A percentile compares a stretch with the other conserved stretches of the same genome.
phyloP scores from a whole-genome alignment of 345 rosid species.

The Melaleuca alternifolia region DNA sequence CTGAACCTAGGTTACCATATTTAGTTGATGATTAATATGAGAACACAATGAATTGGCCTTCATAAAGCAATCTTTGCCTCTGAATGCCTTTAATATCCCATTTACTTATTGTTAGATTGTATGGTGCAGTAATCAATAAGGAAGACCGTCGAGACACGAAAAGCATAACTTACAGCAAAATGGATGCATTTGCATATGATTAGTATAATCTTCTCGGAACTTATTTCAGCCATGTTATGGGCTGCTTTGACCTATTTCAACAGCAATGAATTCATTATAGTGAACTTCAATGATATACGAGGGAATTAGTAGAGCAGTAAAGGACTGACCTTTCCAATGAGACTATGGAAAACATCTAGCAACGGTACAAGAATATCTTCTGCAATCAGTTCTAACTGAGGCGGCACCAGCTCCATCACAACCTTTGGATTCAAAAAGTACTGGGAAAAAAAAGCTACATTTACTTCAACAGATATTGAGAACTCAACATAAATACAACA shows the following conservation, averaged over 20 bases:
- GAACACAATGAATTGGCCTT: not conserved
- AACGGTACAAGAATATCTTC: conserved; percentile 61
- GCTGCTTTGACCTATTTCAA: conserved; percentile 42
- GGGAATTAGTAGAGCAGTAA: conserved; percentile 1
- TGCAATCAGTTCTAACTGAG: conserved; percentile 55
- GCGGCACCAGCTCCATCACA: conserved; percentile 75
- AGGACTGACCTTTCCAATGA: conserved; percentile 51
- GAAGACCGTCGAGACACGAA: not conserved
- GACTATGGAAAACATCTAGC: conserved; percentile 42
- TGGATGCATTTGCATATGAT: conserved; percentile 64
- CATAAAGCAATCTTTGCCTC: not conserved
- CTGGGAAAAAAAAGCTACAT: conserved; percentile 22
- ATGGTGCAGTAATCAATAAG: not conserved
- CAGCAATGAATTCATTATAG: conserved; percentile 9
- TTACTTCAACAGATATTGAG: not conserved
- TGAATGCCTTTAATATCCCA: not conserved
- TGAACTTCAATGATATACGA: not conserved
- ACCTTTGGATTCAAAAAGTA: conserved; percentile 79
- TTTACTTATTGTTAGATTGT: not conserved
- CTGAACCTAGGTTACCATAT: not conserved
- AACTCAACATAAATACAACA: not conserved
- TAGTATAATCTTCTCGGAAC: conserved; percentile 51
- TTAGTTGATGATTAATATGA: not conserved
- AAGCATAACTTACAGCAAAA: conserved; percentile 51
- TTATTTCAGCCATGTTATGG: conserved; percentile 20